Base-by-base conservation (phyloP, 2,329 filamentous ascomycete species). In the Endocalyx cinctus region DNA sequence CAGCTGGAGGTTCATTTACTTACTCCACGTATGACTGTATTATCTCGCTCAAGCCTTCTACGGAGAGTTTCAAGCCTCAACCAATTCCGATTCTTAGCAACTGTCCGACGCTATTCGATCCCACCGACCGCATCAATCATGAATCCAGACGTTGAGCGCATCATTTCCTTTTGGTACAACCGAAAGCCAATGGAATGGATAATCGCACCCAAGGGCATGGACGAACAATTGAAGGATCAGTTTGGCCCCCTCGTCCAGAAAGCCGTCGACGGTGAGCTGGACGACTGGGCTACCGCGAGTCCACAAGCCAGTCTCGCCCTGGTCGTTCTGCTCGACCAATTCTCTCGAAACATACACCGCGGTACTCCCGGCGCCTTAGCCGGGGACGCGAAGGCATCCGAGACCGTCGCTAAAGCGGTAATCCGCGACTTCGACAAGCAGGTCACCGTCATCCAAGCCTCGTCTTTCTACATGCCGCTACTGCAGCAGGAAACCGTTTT, bases 171-270 rank as follows among this genome's bases (percentile, higher is more conserved):
- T 33, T 45, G 39, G 39, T 45, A 42, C 23, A 25, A 42, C 23
- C 39, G 39, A 19, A 37, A 40, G 4, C 39, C 39, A 2, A 36
- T 42, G 14, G 36, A 42, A 30, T 45, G 42, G 39, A 40, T 42
- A 18, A 33, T 40, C 15, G 37, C 37, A 5, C 35, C 39, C n/a
- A 28, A 22, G 2, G 38, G 27, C 7, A 11, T 43, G 14, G 40
- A 37, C 10, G 27, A 22, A 14, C 22, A 37, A 16, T 14, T 39
- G 13, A 30, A 33, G 25, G 2, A 19, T 17, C 23, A 39, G 12
- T 39, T 39, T 29, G 34, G 39, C 13, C 29, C 36, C n/a, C 30
- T 39, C 23, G 33, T 39, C n/a, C 18, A 11, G 11, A 22, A 37
- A 14, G 39, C 39, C 7, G 36, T 36, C 7, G 7, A 11, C 6